These are phyloP conservation scores for Asterella californica DNA, from an alignment of 225 moss, liverwort and hornwort species.

Conservation along the genomic window DNA sequence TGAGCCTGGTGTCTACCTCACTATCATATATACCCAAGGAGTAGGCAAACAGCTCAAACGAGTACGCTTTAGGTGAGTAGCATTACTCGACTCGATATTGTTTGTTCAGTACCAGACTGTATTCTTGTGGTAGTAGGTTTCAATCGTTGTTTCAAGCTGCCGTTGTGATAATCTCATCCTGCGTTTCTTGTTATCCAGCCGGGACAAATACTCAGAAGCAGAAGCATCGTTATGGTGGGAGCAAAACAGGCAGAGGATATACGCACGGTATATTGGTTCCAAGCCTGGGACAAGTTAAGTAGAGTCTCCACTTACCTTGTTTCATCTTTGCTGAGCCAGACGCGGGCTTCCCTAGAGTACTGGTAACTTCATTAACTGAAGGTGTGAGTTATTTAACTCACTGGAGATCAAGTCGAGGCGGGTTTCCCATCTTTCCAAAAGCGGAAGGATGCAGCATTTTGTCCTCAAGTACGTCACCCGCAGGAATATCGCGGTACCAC, in stretches of 20 bases:
- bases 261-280: conserved; percentile 26
- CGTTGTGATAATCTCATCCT: background rate
- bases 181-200: conserved; percentile 18
- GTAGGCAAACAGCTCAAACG: conserved; percentile 40
- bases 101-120: background rate
- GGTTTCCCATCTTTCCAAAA: background rate
- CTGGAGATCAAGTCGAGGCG: background rate
- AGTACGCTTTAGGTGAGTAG: conserved; percentile 34
- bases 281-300: background rate
- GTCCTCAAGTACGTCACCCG: background rate
- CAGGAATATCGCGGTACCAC: background rate
- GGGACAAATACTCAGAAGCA: conserved; percentile 37
- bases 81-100: background rate
- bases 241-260: conserved; percentile 34
- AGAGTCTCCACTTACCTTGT: background rate
- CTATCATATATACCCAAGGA: conserved; percentile 28
- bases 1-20: conserved; percentile 41
- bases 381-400: background rate
- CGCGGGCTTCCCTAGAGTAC: background rate
- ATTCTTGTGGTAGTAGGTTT: background rate
- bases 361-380: background rate
- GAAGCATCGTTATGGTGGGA: conserved; percentile 43
- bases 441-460: background rate
- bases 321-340: background rate
- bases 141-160: background rate